Conservation (phyloP, 768 basidiomycete species). For the Psilocybe subaeruginosa region DNA sequence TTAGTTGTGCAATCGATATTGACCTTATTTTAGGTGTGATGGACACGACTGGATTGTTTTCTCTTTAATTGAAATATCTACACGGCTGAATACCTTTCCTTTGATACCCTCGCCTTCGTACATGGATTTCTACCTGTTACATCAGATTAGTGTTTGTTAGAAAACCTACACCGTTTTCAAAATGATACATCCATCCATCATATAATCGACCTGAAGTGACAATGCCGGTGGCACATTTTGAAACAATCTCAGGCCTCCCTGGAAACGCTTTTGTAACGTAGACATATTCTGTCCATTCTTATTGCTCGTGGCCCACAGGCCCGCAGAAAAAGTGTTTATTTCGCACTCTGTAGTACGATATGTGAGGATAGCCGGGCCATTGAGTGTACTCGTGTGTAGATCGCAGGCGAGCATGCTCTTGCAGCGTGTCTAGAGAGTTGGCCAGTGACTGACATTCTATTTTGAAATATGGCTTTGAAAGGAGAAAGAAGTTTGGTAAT, state of each 20-base stretch:
- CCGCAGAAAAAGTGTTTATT: background rate
- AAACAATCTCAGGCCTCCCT: constrained; percentile 4
- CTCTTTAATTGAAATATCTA: constrained; percentile 21
- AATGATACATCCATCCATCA: constrained; percentile 11
- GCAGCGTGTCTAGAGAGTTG: background rate
- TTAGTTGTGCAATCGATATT: background rate
- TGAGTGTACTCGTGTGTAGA: constrained; percentile 6
- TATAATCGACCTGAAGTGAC: background rate
- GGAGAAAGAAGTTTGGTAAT: constrained; percentile 18
- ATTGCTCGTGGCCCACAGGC: background rate
- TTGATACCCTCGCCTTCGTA: constrained; percentile 25
- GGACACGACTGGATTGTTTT: constrained; percentile 8
- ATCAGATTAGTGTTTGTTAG: constrained; percentile 21
- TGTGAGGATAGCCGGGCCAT: background rate
- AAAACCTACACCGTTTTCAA: constrained; percentile 6
- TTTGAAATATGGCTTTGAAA: constrained; percentile 11
- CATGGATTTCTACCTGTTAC: constrained; percentile 24
- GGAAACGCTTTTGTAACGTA: constrained; percentile 12
- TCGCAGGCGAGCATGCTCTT: constrained; percentile 7
- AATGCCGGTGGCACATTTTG: background rate
- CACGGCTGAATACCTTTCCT: constrained; percentile 28
- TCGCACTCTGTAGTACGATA: background rate
- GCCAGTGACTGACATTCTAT: background rate
- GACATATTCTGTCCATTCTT: constrained; percentile 14
- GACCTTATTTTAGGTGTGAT: constrained; percentile 23